Base-by-base conservation (phyloP, 1,284 basidiomycete genomes). In the Xerocomus minutiporus region DNA sequence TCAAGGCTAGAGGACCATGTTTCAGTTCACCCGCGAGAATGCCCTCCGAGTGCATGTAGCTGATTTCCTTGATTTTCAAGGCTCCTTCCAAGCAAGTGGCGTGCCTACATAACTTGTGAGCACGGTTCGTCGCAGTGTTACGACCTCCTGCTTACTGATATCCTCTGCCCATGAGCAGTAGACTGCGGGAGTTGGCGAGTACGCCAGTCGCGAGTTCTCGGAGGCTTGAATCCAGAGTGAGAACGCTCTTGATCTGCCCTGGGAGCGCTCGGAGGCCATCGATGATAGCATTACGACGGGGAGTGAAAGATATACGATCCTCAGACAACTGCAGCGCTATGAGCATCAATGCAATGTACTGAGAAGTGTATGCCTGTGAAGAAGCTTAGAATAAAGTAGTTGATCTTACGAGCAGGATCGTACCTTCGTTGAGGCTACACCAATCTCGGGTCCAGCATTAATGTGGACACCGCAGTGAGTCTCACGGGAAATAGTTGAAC, bases 401-500 rank as follows among this genome's bases (percentile, higher is more conserved):
- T 28, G 25, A 39, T 17, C 4, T 15, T 3, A 2, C 8, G 1
- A 55, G 4, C 11, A 9, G 5, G 23, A 40, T 62, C 74, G 51
- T 48, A 87, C 88, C 86, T 99, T 99, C 59, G 97, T 99, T n/a
- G 95, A 98, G 6, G 97, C 97, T 57, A 99, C 97, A 82, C 97
- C 96, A 59, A 99, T 96, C 78, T 99, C 96, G 57, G 96, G 96
- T 42, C 96, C 96, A 64, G 97, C 96, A 70, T 99, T 99, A 78
- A 99, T 99, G 78, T 99, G 96, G 53, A 99, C 88, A 89, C 97
- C 97, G 63, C 94, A 97, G 79, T 99, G 97, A 15, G 95, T 96
- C 76, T 98, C 95, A 64, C 96, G 91, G 52, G 96, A 99, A 67
- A 99, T 87, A 17, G 96, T 98, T 41, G 94, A 97, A 54, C 97